A percentile compares a stretch with the other conserved stretches of the same genome.
These are phyloP conservation scores for Lupinus albus DNA, from an alignment of 306 rosid species.

Conservation along the genomic window DNA sequence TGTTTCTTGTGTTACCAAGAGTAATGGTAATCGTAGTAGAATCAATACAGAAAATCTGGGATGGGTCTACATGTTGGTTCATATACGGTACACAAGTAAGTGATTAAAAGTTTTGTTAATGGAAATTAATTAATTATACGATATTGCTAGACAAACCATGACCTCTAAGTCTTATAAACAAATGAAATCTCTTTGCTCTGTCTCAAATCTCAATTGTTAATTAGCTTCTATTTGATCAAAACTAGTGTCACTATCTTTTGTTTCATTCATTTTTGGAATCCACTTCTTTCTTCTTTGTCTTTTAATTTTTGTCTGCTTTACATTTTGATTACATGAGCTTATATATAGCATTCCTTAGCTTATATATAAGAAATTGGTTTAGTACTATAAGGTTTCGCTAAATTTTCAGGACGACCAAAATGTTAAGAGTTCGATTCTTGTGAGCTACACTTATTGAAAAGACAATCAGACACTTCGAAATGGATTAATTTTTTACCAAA, in stretches of 20 bases:
- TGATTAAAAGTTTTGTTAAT: slow-evolving; percentile 44
- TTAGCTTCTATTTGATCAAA: slow-evolving; percentile 38
- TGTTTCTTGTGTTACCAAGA: too few relatives aligned
- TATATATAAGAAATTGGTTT: too few relatives aligned
- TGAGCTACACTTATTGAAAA: too few relatives aligned
- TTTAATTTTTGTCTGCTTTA: slow-evolving; percentile 29
- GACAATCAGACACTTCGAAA: too few relatives aligned
- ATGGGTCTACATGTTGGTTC: slow-evolving; percentile 71
- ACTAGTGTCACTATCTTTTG: slow-evolving; percentile 46
- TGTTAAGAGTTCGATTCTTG: too few relatives aligned
- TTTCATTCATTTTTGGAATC: slow-evolving; percentile 54
- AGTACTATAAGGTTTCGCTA: too few relatives aligned
- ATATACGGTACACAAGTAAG: slow-evolving; percentile 53
- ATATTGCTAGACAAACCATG: slow-evolving; percentile 65
- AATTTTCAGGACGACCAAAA: too few relatives aligned
- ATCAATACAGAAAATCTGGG: too few relatives aligned
- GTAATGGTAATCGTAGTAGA: too few relatives aligned
- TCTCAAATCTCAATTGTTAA: slow-evolving; percentile 36
- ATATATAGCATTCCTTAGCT: too few relatives aligned
- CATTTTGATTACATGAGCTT: slow-evolving; percentile 43
- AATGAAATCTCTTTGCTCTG: slow-evolving; percentile 31
- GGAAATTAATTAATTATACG: slow-evolving; percentile 36
- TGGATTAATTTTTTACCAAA: too few relatives aligned
- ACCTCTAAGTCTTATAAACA: slow-evolving; percentile 44
- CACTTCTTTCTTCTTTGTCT: slow-evolving; percentile 12